A percentile compares a stretch with the other conserved stretches of the same genome.
Evolutionary conservation across 2,329 filamentous ascomycete genomes (phyloP).

Genomic region (Aspergillus sclerotialis): DNA sequence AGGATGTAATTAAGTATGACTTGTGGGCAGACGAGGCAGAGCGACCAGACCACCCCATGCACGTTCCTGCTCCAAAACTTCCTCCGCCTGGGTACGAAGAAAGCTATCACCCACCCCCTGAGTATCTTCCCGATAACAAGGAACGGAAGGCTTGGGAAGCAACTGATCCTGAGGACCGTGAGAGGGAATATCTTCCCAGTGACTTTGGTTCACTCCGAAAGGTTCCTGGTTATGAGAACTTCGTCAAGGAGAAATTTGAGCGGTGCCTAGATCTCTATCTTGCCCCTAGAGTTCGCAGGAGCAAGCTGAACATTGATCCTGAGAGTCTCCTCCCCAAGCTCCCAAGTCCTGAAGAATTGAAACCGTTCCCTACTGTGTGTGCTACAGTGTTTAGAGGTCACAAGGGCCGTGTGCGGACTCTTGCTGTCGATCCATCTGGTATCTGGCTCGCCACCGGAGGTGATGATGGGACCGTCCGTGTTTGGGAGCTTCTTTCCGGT

Average conservation of each 20-base stretch:
- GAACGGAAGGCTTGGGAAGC: slow-evolving; percentile 83
- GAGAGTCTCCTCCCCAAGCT: slow-evolving; percentile 87
- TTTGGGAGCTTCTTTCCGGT: slow-evolving; percentile 83
- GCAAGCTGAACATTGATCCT: slow-evolving; percentile 93
- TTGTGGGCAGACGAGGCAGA: slow-evolving; percentile 91
- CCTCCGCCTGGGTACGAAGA: slow-evolving; percentile 90
- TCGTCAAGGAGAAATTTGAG: slow-evolving; percentile 95
- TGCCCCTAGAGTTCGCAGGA: slow-evolving; percentile 83
- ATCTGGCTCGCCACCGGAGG: slow-evolving; percentile 85
- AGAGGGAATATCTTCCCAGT: slow-evolving; percentile 79
- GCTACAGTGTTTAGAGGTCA: slow-evolving; percentile 84
- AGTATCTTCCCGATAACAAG: slow-evolving; percentile 81
- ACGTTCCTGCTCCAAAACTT: slow-evolving; percentile 88
- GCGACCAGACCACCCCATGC: slow-evolving; percentile 79
- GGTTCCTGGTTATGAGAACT: slow-evolving; percentile 82
- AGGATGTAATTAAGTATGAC: slow-evolving; percentile 70
- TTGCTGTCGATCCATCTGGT: slow-evolving; percentile 79
- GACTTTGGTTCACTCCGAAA: slow-evolving; percentile 78
- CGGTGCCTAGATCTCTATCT: slow-evolving; percentile 92
- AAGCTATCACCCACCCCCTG: slow-evolving; percentile 90
- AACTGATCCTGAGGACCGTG: slow-evolving; percentile 79
- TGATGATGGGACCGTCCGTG: slow-evolving; percentile 83
- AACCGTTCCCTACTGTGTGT: slow-evolving; percentile 87
- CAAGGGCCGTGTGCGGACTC: slow-evolving; percentile 75
- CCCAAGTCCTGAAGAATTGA: slow-evolving; percentile 84